phyloP scores from a whole-genome alignment of 176 grass and related monocot species.

The Luzula sylvatica region DNA sequence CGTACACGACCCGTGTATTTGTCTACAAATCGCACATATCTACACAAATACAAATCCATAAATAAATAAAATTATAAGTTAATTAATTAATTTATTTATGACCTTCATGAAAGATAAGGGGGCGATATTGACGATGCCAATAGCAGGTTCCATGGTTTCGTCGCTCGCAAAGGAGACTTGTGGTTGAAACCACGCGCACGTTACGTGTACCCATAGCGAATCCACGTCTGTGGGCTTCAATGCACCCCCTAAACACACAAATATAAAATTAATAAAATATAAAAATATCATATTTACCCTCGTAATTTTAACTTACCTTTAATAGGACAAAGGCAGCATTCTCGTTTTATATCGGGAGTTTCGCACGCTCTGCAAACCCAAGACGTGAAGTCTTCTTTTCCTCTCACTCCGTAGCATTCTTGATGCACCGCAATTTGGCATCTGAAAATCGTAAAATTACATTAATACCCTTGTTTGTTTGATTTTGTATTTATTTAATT shows the following conservation, averaged over 20 bases:
- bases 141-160: slow-evolving; percentile 93
- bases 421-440: slow-evolving; percentile 99
- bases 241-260: slow-evolving; percentile 58
- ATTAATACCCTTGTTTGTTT: too few relatives aligned
- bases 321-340: slow-evolving; percentile 96
- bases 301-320: slow-evolving; percentile 35
- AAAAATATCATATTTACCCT: background rate
- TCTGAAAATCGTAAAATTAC: slow-evolving; percentile 28
- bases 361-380: slow-evolving; percentile 96
- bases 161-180: slow-evolving; percentile 94
- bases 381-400: slow-evolving; percentile 81
- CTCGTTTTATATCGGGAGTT: slow-evolving; percentile 60
- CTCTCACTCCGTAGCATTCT: slow-evolving; percentile 92
- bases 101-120: slow-evolving; percentile 90
- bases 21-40: slow-evolving; percentile 94
- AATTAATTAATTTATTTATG: too few relatives aligned
- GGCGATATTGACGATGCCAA: slow-evolving; percentile 79
- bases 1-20: slow-evolving; percentile 98
- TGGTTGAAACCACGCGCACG: slow-evolving; percentile 99
- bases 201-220: slow-evolving; percentile 81
- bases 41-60: slow-evolving; percentile 33
- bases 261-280: background rate
- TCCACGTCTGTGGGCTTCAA: slow-evolving; percentile 91
- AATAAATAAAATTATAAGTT: slow-evolving; percentile 1
- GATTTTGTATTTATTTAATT: background rate